Base-by-base conservation (phyloP, 2,329 filamentous ascomycete genomes). In the Sporothrix variecibatus region DNA sequence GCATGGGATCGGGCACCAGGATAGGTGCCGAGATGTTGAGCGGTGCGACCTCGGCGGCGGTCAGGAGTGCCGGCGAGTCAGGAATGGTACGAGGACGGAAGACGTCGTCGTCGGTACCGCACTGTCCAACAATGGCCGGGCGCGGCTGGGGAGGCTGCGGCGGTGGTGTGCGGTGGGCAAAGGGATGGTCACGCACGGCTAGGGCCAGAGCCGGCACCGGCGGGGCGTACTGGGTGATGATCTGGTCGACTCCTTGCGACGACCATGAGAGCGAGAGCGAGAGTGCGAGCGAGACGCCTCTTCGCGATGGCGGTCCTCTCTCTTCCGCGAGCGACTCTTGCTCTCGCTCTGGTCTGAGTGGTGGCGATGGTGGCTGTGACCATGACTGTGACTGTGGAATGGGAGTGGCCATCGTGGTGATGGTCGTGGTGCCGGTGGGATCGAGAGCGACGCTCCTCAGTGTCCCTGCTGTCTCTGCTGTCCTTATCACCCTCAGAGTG, bases 1-100 rank as follows among this genome's bases (percentile, higher is more conserved):
- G 87, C 73, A 86, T 84, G 11, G 86, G 85, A 34, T 84, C 82
- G n/a, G 82, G 80, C 72, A 82, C 79, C 60, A 88, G 83, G 72
- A 88, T 86, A 26, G 87, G 88, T 2, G 86, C 83, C 2, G 85
- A 84, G 80, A 88, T 87, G 77, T 82, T 80, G 58, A 82, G 72
- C 28, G 76, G 73, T 28, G 75, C 75, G 17, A 76, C 75, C 65
- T 49, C 17, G 17, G 73, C 73, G 8, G 74, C 72, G 3, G 46
- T 40, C 15, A 56, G 20, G 34, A 56, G 76, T 17, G 43, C 43
- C 20, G 80, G 77, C 56, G 74, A 67, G 6, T 68, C 58, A 7
- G 67, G 67, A 7, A 28, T 53, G n/a, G 51, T 76, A 76, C 34
- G 75, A 9, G 80, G 78, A 23, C 76, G 71, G 56, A 78, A 71